Evolutionary conservation across 148 eudicot species (phyloP), one percentile per base, ranked within the genome.

Genomic region (Euryodendron excelsum): DNA sequence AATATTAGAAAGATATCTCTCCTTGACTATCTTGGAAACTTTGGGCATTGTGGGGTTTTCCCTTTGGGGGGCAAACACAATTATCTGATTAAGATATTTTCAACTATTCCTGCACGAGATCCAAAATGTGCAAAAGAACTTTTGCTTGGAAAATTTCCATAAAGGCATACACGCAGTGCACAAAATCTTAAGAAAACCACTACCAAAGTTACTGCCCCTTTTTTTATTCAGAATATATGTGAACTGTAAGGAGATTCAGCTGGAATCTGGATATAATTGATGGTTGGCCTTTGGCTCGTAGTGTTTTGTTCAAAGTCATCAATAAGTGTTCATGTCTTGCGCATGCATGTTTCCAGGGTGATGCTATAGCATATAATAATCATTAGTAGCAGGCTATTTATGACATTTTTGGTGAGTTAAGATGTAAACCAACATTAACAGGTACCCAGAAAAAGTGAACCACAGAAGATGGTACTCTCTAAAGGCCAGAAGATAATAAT

Each of bases 401-500:
- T n/a, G n/a, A 48, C 4, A 30, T 62, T 62, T 31, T 62, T 17
- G 14, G 20, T 60, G 55, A 45, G 34, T 34, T 10, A 48, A 31
- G 55, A 71, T 73, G 69, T n/a, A 73, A 50, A 33, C 55, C 52
- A 10, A 28, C 85, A 86, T 87, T 83, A 83, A 78, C 83, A 80
- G 80, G 59, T 67, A 27, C 30, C 80, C 7, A 70, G 34, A 77
- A 89, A 87, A 82, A n/a, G 45, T 34, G 85, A 48, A 53, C 48
- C 76, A 44, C 79, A 68, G 34, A 84, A 83, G 70, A 50, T 0
- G 45, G 73, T 66, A 15, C 88, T 85, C 3, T 72, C 85, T 1
- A 84, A 83, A 78, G 67, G 81, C 56, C 65, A 81, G 73, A 86
- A 66, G 81, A 61, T 81, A 50, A 72, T 80, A 72, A 56, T 75